Conservation (phyloP, 139 green algal species). For the Chlamydomonas asymmetrica region DNA sequence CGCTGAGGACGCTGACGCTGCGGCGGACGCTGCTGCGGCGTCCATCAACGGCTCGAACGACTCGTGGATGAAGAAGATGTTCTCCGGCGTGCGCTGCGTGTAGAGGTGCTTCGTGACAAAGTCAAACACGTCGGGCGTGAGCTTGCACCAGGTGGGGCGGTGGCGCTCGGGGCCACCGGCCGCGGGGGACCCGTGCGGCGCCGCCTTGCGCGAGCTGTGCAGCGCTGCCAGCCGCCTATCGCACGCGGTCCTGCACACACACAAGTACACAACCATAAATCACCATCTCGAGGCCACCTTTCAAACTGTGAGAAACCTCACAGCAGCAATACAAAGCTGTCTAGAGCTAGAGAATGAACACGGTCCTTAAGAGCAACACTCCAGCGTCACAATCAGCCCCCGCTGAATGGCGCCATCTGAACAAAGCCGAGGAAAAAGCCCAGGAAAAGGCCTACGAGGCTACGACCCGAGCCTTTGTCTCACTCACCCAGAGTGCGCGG, state of each 20-base stretch:
- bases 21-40: too few species aligned
- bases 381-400: neutral
- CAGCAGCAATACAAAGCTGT: too few species aligned
- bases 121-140: constrained; percentile 61
- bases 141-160: constrained; percentile 81
- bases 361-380: neutral
- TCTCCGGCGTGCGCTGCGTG: constrained; percentile 51
- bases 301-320: too few species aligned
- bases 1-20: too few species aligned
- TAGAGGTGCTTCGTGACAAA: constrained; percentile 45
- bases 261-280: neutral
- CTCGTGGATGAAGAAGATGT: constrained; percentile 63
- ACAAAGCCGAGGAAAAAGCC: neutral
- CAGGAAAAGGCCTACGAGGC: constrained; percentile 56
- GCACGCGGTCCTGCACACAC: neutral
- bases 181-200: neutral
- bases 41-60: too few species aligned
- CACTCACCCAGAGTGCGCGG: constrained; percentile 73
- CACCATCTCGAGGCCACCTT: too few species aligned
- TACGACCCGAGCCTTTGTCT: constrained; percentile 81
- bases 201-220: neutral
- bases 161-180: constrained; percentile 29
- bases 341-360: too few species aligned
- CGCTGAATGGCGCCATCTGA: neutral
- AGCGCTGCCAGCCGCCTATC: neutral